Percentiles rank a stretch among this genome's conserved stretches.
Conservation (phyloP, 257 asterid genomes). For the Fraxinus anomala region DNA sequence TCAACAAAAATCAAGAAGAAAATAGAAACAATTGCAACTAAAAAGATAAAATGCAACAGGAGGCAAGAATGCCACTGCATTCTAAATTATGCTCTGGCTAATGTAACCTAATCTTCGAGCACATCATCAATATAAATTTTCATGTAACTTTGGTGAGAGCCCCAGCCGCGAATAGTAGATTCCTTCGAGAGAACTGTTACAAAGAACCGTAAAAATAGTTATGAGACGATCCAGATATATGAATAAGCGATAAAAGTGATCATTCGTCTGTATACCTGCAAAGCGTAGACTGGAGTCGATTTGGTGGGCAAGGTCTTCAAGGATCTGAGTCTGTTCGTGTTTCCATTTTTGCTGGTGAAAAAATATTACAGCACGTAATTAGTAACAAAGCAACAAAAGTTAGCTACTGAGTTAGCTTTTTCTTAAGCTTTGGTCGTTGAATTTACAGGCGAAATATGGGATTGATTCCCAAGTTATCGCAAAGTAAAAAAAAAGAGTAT, state of each 20-base stretch:
- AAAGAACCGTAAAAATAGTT: background rate
- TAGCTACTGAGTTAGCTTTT: background rate
- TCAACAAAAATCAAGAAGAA: background rate
- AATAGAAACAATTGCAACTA: background rate
- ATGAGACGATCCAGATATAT: background rate
- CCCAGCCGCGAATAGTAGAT: slow-evolving; percentile 65
- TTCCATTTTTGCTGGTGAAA: slow-evolving; percentile 61
- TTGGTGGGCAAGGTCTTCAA: slow-evolving; percentile 72
- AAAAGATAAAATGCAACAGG: background rate
- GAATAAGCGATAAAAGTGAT: background rate
- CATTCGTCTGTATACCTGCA: slow-evolving; percentile 40
- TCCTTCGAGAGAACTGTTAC: slow-evolving; percentile 60
- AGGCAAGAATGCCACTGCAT: background rate
- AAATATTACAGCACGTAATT: background rate
- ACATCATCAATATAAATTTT: background rate
- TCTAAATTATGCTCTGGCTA: background rate
- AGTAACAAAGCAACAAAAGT: background rate
- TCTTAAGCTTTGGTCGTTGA: background rate
- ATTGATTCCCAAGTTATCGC: background rate
- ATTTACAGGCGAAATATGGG: background rate
- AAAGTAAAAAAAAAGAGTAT: background rate
- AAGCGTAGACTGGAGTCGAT: slow-evolving; percentile 56
- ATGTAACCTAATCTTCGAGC: background rate
- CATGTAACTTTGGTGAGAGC: slow-evolving; percentile 47
- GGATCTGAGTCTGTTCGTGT: slow-evolving; percentile 66